Conservation (phyloP, 495 filamentous ascomycete species). For the Sporormia fimetaria region DNA sequence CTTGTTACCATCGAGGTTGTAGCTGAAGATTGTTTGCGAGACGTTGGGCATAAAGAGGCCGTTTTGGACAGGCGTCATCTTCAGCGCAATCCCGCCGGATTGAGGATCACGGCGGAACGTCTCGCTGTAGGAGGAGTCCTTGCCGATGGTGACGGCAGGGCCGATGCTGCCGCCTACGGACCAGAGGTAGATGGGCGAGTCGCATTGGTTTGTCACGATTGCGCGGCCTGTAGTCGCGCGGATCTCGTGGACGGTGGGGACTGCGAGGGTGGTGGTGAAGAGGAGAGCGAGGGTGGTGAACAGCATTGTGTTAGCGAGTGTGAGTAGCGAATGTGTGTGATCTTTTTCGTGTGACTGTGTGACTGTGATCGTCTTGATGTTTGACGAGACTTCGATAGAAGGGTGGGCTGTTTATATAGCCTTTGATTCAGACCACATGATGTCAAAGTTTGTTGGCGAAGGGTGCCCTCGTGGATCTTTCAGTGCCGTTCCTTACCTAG, state of each 20-base stretch:
- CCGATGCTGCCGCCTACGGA: slow-evolving; percentile 39
- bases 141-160: slow-evolving; percentile 30
- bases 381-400: too few species aligned
- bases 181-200: slow-evolving; percentile 41
- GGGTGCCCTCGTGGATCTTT: too few species aligned
- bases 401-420: too few species aligned
- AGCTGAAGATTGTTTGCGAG: slow-evolving; percentile 44
- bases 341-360: too few species aligned
- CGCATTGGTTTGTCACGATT: slow-evolving; percentile 43
- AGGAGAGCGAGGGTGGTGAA: not conserved
- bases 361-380: too few species aligned
- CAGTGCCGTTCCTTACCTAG: too few species aligned
- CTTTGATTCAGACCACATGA: too few species aligned
- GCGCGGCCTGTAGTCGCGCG: too few species aligned
- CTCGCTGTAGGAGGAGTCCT: slow-evolving; percentile 10
- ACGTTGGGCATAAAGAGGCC: slow-evolving; percentile 40
- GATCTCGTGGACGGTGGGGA: slow-evolving; percentile 34
- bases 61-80: slow-evolving; percentile 40
- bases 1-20: slow-evolving; percentile 38
- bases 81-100: slow-evolving; percentile 45
- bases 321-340: too few species aligned
- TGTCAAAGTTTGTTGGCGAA: too few species aligned
- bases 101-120: slow-evolving; percentile 3
- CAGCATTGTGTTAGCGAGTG: too few species aligned
- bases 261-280: not conserved